phyloP scores from a whole-genome alignment of 345 rosid genomes.

The Aegle marmelos region DNA sequence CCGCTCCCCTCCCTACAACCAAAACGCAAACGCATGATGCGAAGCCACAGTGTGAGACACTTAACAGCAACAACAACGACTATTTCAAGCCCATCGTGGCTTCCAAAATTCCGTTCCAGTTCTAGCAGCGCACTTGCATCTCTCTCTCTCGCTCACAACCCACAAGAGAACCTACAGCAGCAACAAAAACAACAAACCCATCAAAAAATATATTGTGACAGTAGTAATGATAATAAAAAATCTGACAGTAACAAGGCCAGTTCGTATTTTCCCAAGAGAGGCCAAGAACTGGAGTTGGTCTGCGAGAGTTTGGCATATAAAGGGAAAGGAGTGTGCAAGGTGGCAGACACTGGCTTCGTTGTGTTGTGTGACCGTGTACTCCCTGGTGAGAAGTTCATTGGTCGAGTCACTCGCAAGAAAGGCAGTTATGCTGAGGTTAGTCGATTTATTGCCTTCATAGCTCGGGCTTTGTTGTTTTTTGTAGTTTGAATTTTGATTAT shows the following conservation, averaged over 20 bases:
- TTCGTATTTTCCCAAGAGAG: constrained; percentile 72
- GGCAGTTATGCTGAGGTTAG: constrained; percentile 84
- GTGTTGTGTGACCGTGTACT: constrained; percentile 88
- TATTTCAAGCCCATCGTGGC: constrained; percentile 22
- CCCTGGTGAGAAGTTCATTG: constrained; percentile 87
- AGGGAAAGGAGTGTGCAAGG: constrained; percentile 85
- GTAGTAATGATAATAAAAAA: background rate
- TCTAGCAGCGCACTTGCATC: constrained; percentile 29
- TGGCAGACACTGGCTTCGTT: constrained; percentile 73
- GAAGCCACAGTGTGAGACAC: constrained; percentile 36
- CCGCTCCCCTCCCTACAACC: background rate
- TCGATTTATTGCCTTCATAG: background rate
- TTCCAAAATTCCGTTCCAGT: constrained; percentile 27
- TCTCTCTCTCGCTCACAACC: constrained; percentile 29
- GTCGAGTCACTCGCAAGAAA: constrained; percentile 78
- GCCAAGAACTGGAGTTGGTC: constrained; percentile 73
- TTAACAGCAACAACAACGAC: constrained; percentile 17
- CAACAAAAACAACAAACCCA: constrained; percentile 5
- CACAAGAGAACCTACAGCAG: constrained; percentile 5
- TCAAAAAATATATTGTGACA: background rate
- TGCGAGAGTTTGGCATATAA: constrained; percentile 90
- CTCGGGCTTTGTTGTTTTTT: background rate
- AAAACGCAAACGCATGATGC: constrained; percentile 16
- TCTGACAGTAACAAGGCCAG: constrained; percentile 10
- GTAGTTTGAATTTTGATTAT: background rate